Conservation (phyloP, 768 basidiomycete species). For the Tulasnella sp. region DNA sequence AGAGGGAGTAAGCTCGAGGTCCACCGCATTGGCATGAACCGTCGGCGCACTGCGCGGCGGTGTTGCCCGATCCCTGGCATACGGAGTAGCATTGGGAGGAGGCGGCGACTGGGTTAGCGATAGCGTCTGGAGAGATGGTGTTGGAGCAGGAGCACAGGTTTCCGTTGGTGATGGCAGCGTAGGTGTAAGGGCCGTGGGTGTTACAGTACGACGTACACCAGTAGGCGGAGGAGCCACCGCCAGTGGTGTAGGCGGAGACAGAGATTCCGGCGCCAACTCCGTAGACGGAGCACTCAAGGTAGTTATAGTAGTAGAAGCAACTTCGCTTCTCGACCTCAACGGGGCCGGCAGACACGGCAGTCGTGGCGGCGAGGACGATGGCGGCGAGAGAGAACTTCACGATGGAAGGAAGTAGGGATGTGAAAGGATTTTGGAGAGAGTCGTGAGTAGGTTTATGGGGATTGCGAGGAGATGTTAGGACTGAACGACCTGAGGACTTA, state of each 20-base stretch:
- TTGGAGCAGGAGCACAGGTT: neutral
- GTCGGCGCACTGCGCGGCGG: neutral
- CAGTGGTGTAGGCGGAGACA: neutral
- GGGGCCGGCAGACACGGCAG: neutral
- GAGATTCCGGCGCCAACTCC: neutral
- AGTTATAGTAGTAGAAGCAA: neutral
- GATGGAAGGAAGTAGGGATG: neutral
- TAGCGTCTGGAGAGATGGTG: neutral
- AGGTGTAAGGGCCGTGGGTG: neutral
- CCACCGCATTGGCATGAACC: neutral
- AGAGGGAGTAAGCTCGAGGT: neutral
- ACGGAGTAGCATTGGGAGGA: neutral
- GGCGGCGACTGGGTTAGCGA: neutral
- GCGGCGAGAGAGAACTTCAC: neutral
- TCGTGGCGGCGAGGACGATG: neutral
- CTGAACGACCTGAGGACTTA: too few relatives aligned
- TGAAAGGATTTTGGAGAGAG: neutral
- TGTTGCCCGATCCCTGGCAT: neutral
- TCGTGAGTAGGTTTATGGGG: too few relatives aligned
- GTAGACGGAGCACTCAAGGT: neutral
- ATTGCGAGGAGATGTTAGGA: too few relatives aligned
- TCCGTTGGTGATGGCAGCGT: neutral
- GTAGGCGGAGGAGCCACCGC: neutral
- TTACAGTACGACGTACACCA: neutral
- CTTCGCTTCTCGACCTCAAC: neutral